Conservation (phyloP, 371 early-diverging fungal genomes). For the Gilbertella persicaria region DNA sequence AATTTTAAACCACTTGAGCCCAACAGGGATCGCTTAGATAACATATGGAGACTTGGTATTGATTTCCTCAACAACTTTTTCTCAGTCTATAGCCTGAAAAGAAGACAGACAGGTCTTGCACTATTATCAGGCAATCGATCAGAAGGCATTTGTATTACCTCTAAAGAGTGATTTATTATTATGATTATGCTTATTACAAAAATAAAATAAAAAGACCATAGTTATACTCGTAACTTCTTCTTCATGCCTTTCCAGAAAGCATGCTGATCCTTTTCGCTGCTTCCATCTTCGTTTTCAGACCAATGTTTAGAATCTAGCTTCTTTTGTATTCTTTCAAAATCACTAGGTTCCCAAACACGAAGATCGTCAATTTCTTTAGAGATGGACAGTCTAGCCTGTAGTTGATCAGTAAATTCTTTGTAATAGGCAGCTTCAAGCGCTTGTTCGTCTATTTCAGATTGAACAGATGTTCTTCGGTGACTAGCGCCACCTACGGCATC, state of each 20-base stretch:
- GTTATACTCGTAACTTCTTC: conserved; percentile 28
- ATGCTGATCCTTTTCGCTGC: conserved; percentile 10
- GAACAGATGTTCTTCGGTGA: conserved; percentile 1
- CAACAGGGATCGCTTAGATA: background rate
- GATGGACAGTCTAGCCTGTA: conserved; percentile 21
- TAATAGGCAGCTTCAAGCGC: conserved; percentile 20
- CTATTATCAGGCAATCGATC: background rate
- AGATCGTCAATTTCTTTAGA: conserved; percentile 36
- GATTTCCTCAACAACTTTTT: conserved; percentile 8
- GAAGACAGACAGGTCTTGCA: conserved; percentile 2
- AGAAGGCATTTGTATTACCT: background rate
- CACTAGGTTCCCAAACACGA: conserved; percentile 25
- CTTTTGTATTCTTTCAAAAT: conserved; percentile 24
- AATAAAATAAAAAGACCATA: too few relatives aligned
- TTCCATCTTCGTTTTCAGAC: conserved; percentile 9
- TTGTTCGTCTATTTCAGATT: conserved; percentile 7
- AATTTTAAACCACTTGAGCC: background rate
- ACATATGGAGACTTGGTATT: conserved; percentile 14
- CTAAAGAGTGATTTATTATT: too few relatives aligned
- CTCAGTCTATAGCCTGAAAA: background rate
- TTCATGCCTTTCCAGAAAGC: conserved; percentile 42
- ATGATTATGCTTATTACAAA: too few relatives aligned
- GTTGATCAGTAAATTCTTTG: conserved; percentile 29
- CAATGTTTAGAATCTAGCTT: conserved; percentile 19
- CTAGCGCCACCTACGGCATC: conserved; percentile 18